phyloP scores from a whole-genome alignment of 169 alveolate genomes.

The Cryptosporidium meleagridis region DNA sequence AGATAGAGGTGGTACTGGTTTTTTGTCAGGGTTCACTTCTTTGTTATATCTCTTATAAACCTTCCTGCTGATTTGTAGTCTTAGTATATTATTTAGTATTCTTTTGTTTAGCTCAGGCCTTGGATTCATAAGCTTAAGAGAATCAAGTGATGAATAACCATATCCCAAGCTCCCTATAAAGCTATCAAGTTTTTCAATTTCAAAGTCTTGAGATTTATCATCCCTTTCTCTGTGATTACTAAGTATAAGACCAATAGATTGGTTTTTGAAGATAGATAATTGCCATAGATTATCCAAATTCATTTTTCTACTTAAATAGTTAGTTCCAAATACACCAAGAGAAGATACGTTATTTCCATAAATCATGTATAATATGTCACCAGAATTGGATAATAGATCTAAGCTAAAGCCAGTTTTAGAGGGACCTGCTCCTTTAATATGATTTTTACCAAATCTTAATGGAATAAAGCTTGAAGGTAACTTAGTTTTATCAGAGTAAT shows the following conservation, averaged over 20 bases:
- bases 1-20: background rate
- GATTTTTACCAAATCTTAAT: conserved; percentile 8
- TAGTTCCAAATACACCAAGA: conserved; percentile 53
- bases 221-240: background rate
- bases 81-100: background rate
- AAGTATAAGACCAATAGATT: background rate
- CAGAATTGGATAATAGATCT: background rate
- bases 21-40: conserved; percentile 7
- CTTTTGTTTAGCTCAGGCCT: conserved; percentile 43
- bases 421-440: background rate
- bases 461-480: conserved; percentile 28
- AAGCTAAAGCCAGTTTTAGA: background rate
- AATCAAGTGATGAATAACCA: conserved; percentile 50
- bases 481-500: background rate
- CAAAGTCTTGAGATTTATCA: background rate
- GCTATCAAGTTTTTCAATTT: conserved; percentile 17
- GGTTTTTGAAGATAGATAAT: conserved; percentile 2
- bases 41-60: conserved; percentile 18
- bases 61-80: conserved; percentile 22
- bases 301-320: conserved; percentile 27
- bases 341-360: conserved; percentile 48
- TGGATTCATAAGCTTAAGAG: conserved; percentile 37
- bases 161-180: conserved; percentile 65
- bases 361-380: background rate
- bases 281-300: conserved; percentile 26